These are phyloP conservation scores for Puya raimondii DNA, from an alignment of 176 grass and related monocot species.

Conservation along the genomic window DNA sequence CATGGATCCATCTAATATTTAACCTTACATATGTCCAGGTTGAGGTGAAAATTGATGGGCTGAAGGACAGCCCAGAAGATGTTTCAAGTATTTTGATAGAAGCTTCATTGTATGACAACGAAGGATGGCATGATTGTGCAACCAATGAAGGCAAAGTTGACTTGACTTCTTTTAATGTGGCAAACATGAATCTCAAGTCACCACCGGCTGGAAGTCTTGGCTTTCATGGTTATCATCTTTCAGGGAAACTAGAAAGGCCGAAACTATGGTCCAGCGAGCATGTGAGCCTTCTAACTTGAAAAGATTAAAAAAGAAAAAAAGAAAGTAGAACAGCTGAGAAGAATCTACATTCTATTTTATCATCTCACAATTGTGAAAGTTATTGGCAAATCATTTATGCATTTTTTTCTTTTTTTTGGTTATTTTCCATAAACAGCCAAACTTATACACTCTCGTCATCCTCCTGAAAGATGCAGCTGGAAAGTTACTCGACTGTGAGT, in stretches of 20 bases:
- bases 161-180: conserved; percentile 29
- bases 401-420: background rate
- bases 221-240: conserved; percentile 66
- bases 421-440: conserved; percentile 58
- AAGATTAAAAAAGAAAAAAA: conserved; percentile 15
- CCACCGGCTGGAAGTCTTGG: conserved; percentile 32
- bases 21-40: conserved; percentile 34
- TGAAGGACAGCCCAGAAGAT: conserved; percentile 42
- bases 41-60: conserved; percentile 82
- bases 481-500: conserved; percentile 85
- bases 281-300: conserved; percentile 36
- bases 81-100: conserved; percentile 56
- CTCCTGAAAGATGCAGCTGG: conserved; percentile 90
- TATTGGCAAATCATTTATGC: too few species aligned
- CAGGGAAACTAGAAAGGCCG: conserved; percentile 76
- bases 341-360: too few species aligned
- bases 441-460: conserved; percentile 90
- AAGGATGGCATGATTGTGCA: conserved; percentile 29
- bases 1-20: background rate
- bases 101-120: conserved; percentile 73
- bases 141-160: conserved; percentile 20
- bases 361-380: too few species aligned
- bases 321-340: conserved; percentile 1
- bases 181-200: conserved; percentile 57
- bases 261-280: conserved; percentile 97